phyloP scores from a whole-genome alignment of 768 basidiomycete genomes.

The Piloderma croceum region DNA sequence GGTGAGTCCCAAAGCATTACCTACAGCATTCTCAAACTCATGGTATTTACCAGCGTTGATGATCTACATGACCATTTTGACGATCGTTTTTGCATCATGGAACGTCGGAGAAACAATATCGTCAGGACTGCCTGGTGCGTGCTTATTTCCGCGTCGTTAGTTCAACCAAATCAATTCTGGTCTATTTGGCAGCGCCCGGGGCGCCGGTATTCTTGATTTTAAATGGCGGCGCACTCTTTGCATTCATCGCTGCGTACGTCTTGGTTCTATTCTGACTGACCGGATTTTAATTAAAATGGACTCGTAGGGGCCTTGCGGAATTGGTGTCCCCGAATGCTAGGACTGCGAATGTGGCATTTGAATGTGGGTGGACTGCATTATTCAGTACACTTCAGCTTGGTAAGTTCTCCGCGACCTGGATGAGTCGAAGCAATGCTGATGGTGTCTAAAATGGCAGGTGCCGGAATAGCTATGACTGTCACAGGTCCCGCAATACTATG shows the following conservation, averaged over 20 bases:
- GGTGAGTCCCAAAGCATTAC: too few species aligned
- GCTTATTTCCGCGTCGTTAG: background rate
- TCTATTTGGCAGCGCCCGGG: slow-evolving; percentile 33
- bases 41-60: slow-evolving; percentile 51
- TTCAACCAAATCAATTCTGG: slow-evolving; percentile 1
- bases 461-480: slow-evolving; percentile 43
- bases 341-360: slow-evolving; percentile 41
- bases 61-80: slow-evolving; percentile 44
- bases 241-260: slow-evolving; percentile 28
- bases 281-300: too few species aligned
- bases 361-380: slow-evolving; percentile 52
- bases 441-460: slow-evolving; percentile 29
- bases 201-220: slow-evolving; percentile 46
- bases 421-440: slow-evolving; percentile 3
- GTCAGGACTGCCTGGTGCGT: slow-evolving; percentile 34
- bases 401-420: slow-evolving; percentile 20
- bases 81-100: slow-evolving; percentile 55
- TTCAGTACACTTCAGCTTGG: slow-evolving; percentile 48
- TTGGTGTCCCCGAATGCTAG: slow-evolving; percentile 29
- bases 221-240: slow-evolving; percentile 34
- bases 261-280: background rate
- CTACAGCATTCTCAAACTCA: too few species aligned
- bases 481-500: slow-evolving; percentile 37
- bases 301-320: slow-evolving; percentile 33
- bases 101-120: slow-evolving; percentile 38